Evolutionary conservation across 202 grass and related monocot species (phyloP).

Genomic region (Eragrostis tef): DNA sequence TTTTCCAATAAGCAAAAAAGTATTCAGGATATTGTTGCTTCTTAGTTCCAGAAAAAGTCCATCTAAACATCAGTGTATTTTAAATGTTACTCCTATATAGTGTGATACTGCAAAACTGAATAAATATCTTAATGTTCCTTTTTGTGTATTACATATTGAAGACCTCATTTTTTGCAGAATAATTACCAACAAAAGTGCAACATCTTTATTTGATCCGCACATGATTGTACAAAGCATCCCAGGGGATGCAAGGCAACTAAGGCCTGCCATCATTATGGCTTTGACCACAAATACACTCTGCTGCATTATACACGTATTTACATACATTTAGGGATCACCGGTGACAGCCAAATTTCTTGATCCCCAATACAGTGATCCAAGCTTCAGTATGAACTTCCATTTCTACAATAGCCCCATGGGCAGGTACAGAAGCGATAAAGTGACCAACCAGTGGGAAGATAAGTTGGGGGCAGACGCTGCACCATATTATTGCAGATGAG

Average conservation of each 20-base stretch:
- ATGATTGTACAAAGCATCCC: slow-evolving; percentile 37
- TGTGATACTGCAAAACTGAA: slow-evolving; percentile 8
- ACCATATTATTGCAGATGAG: slow-evolving; percentile 27
- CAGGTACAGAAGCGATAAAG: slow-evolving; percentile 33
- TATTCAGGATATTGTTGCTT: not conserved
- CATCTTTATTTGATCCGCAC: slow-evolving; percentile 37
- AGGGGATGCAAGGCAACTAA: slow-evolving; percentile 24
- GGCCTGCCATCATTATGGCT: slow-evolving; percentile 39
- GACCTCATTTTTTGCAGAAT: not conserved
- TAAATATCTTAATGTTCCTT: not conserved
- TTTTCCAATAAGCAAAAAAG: slow-evolving; percentile 23
- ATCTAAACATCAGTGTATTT: not conserved
- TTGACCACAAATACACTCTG: slow-evolving; percentile 39
- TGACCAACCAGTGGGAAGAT: slow-evolving; percentile 19
- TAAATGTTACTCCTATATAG: not conserved
- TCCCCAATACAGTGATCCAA: slow-evolving; percentile 32
- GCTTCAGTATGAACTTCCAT: slow-evolving; percentile 30
- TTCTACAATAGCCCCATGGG: slow-evolving; percentile 20
- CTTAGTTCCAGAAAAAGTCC: not conserved
- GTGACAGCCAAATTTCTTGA: not conserved
- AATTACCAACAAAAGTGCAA: slow-evolving; percentile 20
- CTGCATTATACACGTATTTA: slow-evolving; percentile 52
- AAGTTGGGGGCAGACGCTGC: slow-evolving; percentile 6
- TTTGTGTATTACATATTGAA: slow-evolving; percentile 21
- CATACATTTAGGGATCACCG: slow-evolving; percentile 31